Evolutionary conservation across 495 filamentous ascomycete genomes (phyloP), one percentile per base, ranked within the genome.

Genomic region (Podospora fimiseda): DNA sequence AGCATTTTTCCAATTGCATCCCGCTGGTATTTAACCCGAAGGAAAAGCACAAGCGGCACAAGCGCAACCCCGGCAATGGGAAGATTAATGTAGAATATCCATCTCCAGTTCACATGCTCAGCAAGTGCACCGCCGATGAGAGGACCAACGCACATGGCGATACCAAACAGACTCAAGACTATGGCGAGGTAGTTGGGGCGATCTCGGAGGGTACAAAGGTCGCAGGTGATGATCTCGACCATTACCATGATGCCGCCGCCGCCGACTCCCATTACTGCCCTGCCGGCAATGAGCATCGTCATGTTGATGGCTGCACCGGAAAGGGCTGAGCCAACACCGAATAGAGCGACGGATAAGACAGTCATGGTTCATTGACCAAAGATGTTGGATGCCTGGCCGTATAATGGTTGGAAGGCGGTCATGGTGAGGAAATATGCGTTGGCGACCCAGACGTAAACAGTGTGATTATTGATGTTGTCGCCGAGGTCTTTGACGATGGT

Each of bases 101-200:
- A 73, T 8, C 69, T 20, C 70, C 67, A 71, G 1, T 55, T 74
- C 0, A 48, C 57, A 13, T 43, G 16, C 8, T 59, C 39, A 66
- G 83, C 85, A 51, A 90, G 85, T 2, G 79, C 77, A n/a, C 88
- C 88, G 18, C 87, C 87, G n/a, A 91, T 66, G 9, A 89, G 77
- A 13, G 87, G 86, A 6, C 86, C 87, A 18, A 88, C 55, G 5
- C 80, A 80, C 45, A 74, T 74, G 21, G 84, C 86, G 36, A 88
- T 63, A 11, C 80, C 83, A 78, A 80, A 88, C 0, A 79, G 78
- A 1, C 75, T 72, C 8, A 53, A 7, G 19, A 56, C 41, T n/a
- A 61, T 22, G 20, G 43, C 58, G 9, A 65, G 57, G 47, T 69
- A 83, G 78, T 56, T 80, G 74, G 56, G 82, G 57, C 88, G 82